Conservation (phyloP, 257 asterid species). For the Gynochthodes officinalis region DNA sequence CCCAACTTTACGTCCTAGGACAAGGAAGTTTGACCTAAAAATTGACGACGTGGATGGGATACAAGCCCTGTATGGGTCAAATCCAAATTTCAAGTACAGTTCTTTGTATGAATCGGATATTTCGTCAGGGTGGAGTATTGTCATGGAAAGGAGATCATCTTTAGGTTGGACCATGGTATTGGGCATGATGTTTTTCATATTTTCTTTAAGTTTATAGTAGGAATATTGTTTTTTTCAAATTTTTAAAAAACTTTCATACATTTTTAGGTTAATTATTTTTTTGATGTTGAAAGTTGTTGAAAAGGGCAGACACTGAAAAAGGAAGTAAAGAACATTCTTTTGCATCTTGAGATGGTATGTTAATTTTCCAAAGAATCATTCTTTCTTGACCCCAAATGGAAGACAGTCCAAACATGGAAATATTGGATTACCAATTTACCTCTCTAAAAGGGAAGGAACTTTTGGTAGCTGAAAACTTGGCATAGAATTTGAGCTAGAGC, state of each 20-base stretch:
- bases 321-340: constrained; percentile 26
- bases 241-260: constrained; percentile 3
- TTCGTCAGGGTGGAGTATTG: constrained; percentile 49
- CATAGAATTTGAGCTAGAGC: not conserved
- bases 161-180: constrained; percentile 34
- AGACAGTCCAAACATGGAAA: not conserved
- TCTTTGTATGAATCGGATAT: constrained; percentile 52
- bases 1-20: constrained; percentile 77
- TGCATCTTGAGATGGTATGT: constrained; percentile 2
- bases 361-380: constrained; percentile 14
- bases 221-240: not conserved
- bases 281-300: not conserved
- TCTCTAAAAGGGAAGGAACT: not conserved
- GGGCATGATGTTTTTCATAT: constrained; percentile 14
- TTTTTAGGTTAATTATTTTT: not conserved
- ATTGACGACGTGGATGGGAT: constrained; percentile 81
- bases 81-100: constrained; percentile 55
- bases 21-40: constrained; percentile 64
- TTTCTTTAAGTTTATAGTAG: constrained; percentile 34
- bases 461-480: too few relatives aligned
- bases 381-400: constrained; percentile 10
- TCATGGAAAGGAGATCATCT: constrained; percentile 19
- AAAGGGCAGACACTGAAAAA: not conserved
- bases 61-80: constrained; percentile 75
- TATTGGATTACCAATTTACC: not conserved